phyloP scores from a whole-genome alignment of 2,329 filamentous ascomycete genomes.

The Paraphaeosphaeria sporulosa region DNA sequence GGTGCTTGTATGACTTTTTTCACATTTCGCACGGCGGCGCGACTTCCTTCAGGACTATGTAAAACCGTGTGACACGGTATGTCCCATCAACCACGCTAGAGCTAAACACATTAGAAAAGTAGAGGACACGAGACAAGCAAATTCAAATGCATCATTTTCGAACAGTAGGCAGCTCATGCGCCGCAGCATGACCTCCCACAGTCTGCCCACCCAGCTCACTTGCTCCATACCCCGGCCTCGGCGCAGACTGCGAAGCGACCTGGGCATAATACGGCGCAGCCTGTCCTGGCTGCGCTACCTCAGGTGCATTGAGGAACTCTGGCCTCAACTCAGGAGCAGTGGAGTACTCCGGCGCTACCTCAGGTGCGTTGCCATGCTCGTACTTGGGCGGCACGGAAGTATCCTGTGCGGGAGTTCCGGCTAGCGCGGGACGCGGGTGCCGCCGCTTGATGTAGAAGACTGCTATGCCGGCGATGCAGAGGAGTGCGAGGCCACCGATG shows the following conservation, averaged over 20 bases:
- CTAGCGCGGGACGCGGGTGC: neutral
- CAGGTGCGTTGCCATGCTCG: neutral
- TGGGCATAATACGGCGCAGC: neutral
- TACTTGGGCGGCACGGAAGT: neutral
- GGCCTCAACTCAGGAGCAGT: too few relatives aligned
- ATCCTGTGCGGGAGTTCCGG: neutral
- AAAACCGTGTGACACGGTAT: neutral
- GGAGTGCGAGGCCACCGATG: neutral
- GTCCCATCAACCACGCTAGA: neutral
- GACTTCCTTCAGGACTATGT: neutral
- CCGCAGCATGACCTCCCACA: neutral
- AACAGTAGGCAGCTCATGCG: neutral
- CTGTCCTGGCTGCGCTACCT: neutral
- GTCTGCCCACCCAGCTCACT: neutral
- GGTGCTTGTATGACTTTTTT: constrained; percentile 4
- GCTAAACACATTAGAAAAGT: constrained; percentile 8
- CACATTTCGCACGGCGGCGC: neutral
- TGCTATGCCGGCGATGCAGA: neutral
- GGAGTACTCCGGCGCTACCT: neutral
- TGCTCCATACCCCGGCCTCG: neutral
- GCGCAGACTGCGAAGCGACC: neutral
- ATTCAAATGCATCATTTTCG: neutral
- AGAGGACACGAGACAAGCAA: neutral
- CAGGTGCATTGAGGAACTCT: too few relatives aligned
- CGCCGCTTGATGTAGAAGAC: constrained; percentile 5